phyloP scores from a whole-genome alignment of 768 basidiomycete species.

The Mycena crocata region DNA sequence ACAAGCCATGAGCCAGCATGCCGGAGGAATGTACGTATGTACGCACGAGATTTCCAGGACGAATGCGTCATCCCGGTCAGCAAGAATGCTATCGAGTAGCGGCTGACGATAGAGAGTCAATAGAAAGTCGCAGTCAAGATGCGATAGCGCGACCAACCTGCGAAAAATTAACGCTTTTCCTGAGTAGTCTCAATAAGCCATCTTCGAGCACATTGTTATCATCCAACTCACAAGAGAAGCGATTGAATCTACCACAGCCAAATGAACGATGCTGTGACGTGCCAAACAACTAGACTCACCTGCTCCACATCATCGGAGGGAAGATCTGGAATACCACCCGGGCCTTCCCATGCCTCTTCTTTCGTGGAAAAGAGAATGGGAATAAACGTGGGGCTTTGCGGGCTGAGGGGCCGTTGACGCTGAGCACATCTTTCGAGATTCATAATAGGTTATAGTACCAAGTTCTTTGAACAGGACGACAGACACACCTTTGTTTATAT shows the following conservation, averaged over 20 bases:
- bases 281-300: slow-evolving; percentile 42
- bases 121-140: neutral
- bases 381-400: neutral
- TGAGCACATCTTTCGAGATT: slow-evolving; percentile 1
- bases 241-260: slow-evolving; percentile 41
- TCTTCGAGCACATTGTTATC: slow-evolving; percentile 26
- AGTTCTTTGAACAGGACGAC: neutral
- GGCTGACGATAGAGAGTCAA: slow-evolving; percentile 4
- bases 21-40: neutral
- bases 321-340: slow-evolving; percentile 14
- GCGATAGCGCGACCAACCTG: slow-evolving; percentile 10
- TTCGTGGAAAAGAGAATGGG: slow-evolving; percentile 7
- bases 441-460: neutral
- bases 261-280: slow-evolving; percentile 39
- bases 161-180: slow-evolving; percentile 32
- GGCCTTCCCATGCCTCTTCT: neutral
- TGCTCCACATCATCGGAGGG: slow-evolving; percentile 30
- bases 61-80: slow-evolving; percentile 31
- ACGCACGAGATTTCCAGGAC: slow-evolving; percentile 35
- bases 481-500: slow-evolving; percentile 16
- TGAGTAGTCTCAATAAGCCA: slow-evolving; percentile 9
- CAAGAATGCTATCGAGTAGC: slow-evolving; percentile 25
- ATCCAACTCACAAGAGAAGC: slow-evolving; percentile 49
- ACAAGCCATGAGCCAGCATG: neutral
- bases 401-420: neutral